A percentile compares a stretch with the other conserved stretches of the same genome.
These are phyloP conservation scores for Acidomyces sp. DNA, from an alignment of 495 filamentous ascomycete species.

Conservation along the genomic window DNA sequence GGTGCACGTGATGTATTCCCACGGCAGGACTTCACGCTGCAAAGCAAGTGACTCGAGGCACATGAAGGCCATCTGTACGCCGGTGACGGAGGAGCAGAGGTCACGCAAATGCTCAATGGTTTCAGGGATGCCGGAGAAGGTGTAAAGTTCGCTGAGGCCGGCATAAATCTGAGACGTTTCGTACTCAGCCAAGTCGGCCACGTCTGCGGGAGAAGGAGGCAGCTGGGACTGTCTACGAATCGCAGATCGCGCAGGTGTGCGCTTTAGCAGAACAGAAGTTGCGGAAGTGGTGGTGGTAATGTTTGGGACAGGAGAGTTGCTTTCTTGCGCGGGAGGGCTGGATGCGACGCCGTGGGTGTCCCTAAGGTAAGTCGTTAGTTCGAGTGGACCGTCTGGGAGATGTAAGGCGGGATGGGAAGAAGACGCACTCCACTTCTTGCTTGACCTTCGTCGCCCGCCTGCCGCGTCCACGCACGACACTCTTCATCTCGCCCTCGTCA, in stretches of 20 bases:
- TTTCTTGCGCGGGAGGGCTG: too few relatives aligned
- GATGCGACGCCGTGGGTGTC: too few relatives aligned
- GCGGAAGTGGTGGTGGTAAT: background rate
- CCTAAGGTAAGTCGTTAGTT: too few relatives aligned
- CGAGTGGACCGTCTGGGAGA: too few relatives aligned
- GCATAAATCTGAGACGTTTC: conserved; percentile 51
- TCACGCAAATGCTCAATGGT: conserved; percentile 39
- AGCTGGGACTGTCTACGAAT: conserved; percentile 38
- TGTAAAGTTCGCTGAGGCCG: conserved; percentile 34
- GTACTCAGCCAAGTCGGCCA: conserved; percentile 72
- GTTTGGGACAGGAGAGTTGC: too few relatives aligned
- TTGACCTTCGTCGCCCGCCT: conserved; percentile 32
- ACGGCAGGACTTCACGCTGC: conserved; percentile 48
- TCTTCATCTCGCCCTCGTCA: conserved; percentile 30
- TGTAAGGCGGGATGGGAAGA: too few relatives aligned
- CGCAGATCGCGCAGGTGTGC: conserved; percentile 43
- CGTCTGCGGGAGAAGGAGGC: conserved; percentile 71
- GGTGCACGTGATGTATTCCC: conserved; percentile 53
- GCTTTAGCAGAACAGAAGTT: conserved; percentile 26
- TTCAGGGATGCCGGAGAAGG: conserved; percentile 36
- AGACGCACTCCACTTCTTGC: conserved; percentile 37
- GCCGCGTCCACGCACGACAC: conserved; percentile 28
- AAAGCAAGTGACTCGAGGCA: conserved; percentile 48
- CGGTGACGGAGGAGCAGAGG: conserved; percentile 32
- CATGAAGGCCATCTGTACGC: conserved; percentile 42